Evolutionary conservation across 1,139 yeast species (phyloP), one percentile per base, ranked within the genome.

Genomic region (Yarrowia galli): DNA sequence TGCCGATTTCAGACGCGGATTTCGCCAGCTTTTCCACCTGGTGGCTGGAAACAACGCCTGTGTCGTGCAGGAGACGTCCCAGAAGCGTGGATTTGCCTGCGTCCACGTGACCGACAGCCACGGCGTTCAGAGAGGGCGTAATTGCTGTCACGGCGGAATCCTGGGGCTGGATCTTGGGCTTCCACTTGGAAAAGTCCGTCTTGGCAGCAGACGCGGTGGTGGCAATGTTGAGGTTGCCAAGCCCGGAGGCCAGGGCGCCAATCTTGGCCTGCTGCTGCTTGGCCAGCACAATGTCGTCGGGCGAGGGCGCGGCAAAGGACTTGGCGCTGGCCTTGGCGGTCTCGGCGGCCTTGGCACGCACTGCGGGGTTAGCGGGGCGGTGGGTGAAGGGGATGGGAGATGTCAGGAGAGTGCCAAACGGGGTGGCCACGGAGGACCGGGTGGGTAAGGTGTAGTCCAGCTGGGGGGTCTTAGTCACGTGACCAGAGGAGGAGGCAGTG

Each of bases 51-150:
- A 96, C 91, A 1, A 90, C 89, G 6, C 96, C 93, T 25, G 87
- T 80, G 74, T 95, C 98, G 69, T 88, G 88, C 54, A 96, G 77
- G 56, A 96, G 78, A 69, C 99, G 82, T 10, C 99, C 99, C 86
- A 96, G 89, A 43, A 96, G 81, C 0, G 99, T 96, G 2, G 97
- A 92, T 77, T 96, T 96, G 13, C 99, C 99, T 0, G 98, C 97
- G 79, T 96, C 99, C 22, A 96, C 98, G 79, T 96, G 99, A 3
- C 99, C 99, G 69, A 79, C 74, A n/a, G 74, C 76, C 36, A 74
- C 76, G 66, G 74, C 73, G 53, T 71, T 72, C 13, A 73, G 45
- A 2, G 46, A 20, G 9, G 66, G 66, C 8, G 16, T n/a, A 8
- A 61, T 35, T 2, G 66, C 54, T 10, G 35, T 15, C 0, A 61